These are phyloP conservation scores for Microsporum ferrugineum DNA, from an alignment of 2,329 filamentous ascomycete species.

Conservation along the genomic window DNA sequence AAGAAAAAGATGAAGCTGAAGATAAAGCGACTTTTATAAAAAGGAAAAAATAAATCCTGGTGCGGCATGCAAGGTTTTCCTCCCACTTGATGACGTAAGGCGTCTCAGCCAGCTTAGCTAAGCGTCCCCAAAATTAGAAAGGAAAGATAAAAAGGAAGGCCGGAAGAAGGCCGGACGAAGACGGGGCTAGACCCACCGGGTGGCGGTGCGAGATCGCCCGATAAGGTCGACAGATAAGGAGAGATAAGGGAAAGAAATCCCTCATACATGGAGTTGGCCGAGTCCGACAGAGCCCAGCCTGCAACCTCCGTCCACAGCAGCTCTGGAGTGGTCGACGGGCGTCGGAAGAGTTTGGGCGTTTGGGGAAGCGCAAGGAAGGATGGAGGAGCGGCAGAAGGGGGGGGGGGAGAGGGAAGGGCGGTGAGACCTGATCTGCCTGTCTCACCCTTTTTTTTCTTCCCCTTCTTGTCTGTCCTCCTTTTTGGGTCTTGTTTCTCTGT, in stretches of 20 bases:
- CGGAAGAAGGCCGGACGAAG: neutral
- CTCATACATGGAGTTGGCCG: neutral
- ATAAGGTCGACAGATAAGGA: neutral
- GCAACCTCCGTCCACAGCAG: too few relatives aligned
- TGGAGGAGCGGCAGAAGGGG: neutral
- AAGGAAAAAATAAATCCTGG: neutral
- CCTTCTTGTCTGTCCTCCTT: conserved; percentile 11
- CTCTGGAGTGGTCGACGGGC: too few relatives aligned
- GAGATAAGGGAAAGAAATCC: conserved; percentile 3
- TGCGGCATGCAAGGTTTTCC: neutral
- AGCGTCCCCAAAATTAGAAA: neutral
- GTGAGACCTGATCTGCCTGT: conserved; percentile 2
- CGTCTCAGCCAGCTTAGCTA: neutral
- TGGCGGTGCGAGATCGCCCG: conserved; percentile 4
- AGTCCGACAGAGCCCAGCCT: too few relatives aligned
- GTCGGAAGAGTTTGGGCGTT: too few relatives aligned
- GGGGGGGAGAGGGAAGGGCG: conserved; percentile 1
- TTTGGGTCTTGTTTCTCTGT: conserved; percentile 13
- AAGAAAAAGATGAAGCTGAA: neutral
- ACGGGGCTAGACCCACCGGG: neutral
- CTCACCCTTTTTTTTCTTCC: neutral
- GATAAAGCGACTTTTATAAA: neutral
- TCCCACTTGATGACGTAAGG: neutral
- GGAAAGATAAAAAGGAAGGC: neutral
- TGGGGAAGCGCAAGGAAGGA: neutral